phyloP scores from a whole-genome alignment of 2,329 filamentous ascomycete genomes.

The Venturia effusa region DNA sequence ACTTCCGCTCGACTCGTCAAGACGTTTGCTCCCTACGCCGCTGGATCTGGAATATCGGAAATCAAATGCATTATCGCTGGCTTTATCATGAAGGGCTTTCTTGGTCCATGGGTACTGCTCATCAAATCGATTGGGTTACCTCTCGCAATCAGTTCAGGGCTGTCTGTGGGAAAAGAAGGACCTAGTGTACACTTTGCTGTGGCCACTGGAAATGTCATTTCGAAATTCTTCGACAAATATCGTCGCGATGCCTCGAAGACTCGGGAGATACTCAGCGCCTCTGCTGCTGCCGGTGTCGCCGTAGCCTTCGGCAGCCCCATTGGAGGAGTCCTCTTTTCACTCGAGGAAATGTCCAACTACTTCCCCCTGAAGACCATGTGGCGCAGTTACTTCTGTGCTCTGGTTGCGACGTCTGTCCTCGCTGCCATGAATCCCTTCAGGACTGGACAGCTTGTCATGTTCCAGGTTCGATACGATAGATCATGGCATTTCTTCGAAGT shows the following conservation, averaged over 20 bases:
- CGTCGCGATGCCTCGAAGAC: slow-evolving; percentile 86
- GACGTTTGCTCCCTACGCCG: slow-evolving; percentile 87
- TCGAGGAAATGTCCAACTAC: slow-evolving; percentile 87
- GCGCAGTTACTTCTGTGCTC: slow-evolving; percentile 94
- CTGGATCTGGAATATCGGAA: slow-evolving; percentile 92
- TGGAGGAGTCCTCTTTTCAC: slow-evolving; percentile 87
- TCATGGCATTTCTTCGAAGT: slow-evolving; percentile 98
- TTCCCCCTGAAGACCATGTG: slow-evolving; percentile 97
- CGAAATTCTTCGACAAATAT: slow-evolving; percentile 85
- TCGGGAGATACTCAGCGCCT: slow-evolving; percentile 86
- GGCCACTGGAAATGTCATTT: slow-evolving; percentile 94
- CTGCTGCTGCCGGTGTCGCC: slow-evolving; percentile 86
- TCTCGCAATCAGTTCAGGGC: slow-evolving; percentile 81
- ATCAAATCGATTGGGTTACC: slow-evolving; percentile 92
- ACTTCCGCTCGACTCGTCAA: slow-evolving; percentile 78
- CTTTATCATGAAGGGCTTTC: slow-evolving; percentile 97
- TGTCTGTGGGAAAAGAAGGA: slow-evolving; percentile 94
- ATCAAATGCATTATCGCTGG: slow-evolving; percentile 99
- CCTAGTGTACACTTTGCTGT: slow-evolving; percentile 99
- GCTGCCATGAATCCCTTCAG: slow-evolving; percentile 96
- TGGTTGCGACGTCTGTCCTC: slow-evolving; percentile 86
- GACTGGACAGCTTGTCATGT: slow-evolving; percentile 97
- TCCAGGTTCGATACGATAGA: slow-evolving; percentile 90
- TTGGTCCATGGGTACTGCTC: slow-evolving; percentile 79
- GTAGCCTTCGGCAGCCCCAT: slow-evolving; percentile 97